Conservation (phyloP, 805 yeast species). For the Suhomyces vadensis region DNA sequence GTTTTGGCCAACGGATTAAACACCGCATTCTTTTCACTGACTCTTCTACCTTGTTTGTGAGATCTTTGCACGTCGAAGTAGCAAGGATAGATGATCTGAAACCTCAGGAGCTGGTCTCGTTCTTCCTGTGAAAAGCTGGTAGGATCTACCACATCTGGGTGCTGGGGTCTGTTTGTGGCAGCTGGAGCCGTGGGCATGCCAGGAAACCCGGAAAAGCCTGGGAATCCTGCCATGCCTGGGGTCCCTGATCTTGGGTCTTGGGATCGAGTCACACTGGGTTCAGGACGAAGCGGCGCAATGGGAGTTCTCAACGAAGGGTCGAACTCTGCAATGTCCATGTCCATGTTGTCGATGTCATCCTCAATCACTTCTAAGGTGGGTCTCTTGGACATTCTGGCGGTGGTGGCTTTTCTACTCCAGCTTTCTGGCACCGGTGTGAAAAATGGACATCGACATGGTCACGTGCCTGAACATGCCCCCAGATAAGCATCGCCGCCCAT, state of each 20-base stretch:
- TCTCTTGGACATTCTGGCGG: slow-evolving; percentile 44
- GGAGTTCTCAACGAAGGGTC: slow-evolving; percentile 70
- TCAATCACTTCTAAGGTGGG: slow-evolving; percentile 77
- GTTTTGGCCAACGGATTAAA: slow-evolving; percentile 85
- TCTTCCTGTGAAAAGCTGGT: slow-evolving; percentile 52
- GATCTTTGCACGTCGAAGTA: slow-evolving; percentile 82
- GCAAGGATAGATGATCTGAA: slow-evolving; percentile 85
- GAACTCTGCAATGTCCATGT: slow-evolving; percentile 89
- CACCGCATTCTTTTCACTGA: slow-evolving; percentile 65
- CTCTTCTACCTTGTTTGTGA: slow-evolving; percentile 82
- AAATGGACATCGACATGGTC: neutral
- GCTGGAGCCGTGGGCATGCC: slow-evolving; percentile 28
- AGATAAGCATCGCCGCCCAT: no score
- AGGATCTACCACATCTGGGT: slow-evolving; percentile 30
- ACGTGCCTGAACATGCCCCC: no score
- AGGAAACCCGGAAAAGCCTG: slow-evolving; percentile 27
- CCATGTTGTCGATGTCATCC: slow-evolving; percentile 88
- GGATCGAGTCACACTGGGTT: slow-evolving; percentile 61
- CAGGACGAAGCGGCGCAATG: slow-evolving; percentile 62
- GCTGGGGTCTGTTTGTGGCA: slow-evolving; percentile 14
- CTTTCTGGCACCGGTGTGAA: neutral
- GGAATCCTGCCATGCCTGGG: slow-evolving; percentile 18
- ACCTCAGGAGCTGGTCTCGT: slow-evolving; percentile 59
- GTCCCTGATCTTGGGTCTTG: slow-evolving; percentile 44
- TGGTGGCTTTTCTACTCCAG: neutral